phyloP scores from a whole-genome alignment of 495 filamentous ascomycete genomes.

The Acidiella bohemica region DNA sequence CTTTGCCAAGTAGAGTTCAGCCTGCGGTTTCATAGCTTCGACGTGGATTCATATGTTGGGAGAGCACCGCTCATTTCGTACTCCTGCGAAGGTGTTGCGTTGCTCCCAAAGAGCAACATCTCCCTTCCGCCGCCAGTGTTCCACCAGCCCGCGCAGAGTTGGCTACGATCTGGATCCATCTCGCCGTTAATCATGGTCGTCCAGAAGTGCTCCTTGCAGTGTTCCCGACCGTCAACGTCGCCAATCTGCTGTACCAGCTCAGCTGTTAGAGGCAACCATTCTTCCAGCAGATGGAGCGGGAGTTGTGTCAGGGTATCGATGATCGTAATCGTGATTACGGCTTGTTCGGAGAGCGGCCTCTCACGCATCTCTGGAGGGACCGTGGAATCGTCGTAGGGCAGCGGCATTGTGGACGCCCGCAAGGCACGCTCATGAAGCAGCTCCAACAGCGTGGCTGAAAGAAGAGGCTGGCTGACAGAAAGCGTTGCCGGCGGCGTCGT shows the following conservation, averaged over 20 bases:
- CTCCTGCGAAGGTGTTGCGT: slow-evolving; percentile 27
- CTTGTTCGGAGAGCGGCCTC: slow-evolving; percentile 58
- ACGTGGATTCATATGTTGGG: too few species aligned
- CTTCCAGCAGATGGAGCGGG: slow-evolving; percentile 52
- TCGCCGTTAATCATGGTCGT: slow-evolving; percentile 70
- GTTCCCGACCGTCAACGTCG: slow-evolving; percentile 46
- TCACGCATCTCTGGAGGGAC: slow-evolving; percentile 18
- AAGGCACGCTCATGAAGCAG: slow-evolving; percentile 57
- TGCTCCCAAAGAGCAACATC: slow-evolving; percentile 44
- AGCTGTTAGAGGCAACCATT: slow-evolving; percentile 63
- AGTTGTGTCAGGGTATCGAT: slow-evolving; percentile 73
- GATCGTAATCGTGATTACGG: slow-evolving; percentile 63
- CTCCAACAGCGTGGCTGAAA: slow-evolving; percentile 70
- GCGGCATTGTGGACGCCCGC: slow-evolving; percentile 38
- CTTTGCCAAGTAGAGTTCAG: too few species aligned
- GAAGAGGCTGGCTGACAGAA: slow-evolving; percentile 53
- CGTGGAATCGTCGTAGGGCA: slow-evolving; percentile 24
- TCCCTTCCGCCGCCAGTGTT: slow-evolving; percentile 53
- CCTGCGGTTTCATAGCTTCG: too few species aligned
- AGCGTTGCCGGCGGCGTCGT: slow-evolving; percentile 70
- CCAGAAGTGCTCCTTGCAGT: slow-evolving; percentile 70
- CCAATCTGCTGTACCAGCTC: slow-evolving; percentile 49
- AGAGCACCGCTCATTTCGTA: slow-evolving; percentile 46
- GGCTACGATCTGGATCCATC: slow-evolving; percentile 79
- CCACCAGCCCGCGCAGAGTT: slow-evolving; percentile 84